Evolutionary conservation across 108 stramenopile species (phyloP), one percentile per base, ranked within the genome.

Genomic region (Poteriospumella lacustris): DNA sequence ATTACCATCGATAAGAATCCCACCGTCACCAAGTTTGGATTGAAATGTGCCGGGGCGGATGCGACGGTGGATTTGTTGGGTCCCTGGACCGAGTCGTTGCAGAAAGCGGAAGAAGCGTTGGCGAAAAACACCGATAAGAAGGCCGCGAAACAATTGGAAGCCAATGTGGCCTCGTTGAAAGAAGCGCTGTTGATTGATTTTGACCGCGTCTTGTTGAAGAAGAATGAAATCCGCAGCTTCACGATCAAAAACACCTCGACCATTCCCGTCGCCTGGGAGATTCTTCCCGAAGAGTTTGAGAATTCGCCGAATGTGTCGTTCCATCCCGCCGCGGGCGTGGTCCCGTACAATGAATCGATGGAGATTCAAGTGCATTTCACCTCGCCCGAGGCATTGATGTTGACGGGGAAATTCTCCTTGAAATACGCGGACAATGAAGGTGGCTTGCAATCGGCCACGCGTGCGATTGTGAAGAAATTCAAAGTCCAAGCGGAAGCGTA

Each of bases 401-500:
- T 85, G 29, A 77, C 73, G 34, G 76, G 78, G 15, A 60, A 40
- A 31, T 41, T 87, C 24, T 44, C 43, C 9, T 41, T 88, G 41
- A 68, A 78, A 36, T 88, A 84, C 80, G 58, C 79, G 19, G 88
- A 88, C 58, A 73, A 44, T 29, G 86, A 87, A 68, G 77, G 78
- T 0, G 85, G 85, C 24, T 78, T 85, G 19, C 56, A 59, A 41
- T 9, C 36, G 42, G 69, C 31, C 42, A 76, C 42, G 29, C 44
- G 81, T 1, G 58, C 26, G 34, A 31, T 34, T 3, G 41, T 0
- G 2, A 2, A 36, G 1, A 31, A 12, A 40, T 39, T 87, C 19
- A 29, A 42, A 24, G 68, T 87, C 41, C 44, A 68, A n/a, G 86
- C 86, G 0, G 88, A 88, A 68, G 82, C 85, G 12, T 88, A 88